These are phyloP conservation scores for Eucalyptus regnans DNA, from an alignment of 345 rosid genomes.

Conservation along the genomic window DNA sequence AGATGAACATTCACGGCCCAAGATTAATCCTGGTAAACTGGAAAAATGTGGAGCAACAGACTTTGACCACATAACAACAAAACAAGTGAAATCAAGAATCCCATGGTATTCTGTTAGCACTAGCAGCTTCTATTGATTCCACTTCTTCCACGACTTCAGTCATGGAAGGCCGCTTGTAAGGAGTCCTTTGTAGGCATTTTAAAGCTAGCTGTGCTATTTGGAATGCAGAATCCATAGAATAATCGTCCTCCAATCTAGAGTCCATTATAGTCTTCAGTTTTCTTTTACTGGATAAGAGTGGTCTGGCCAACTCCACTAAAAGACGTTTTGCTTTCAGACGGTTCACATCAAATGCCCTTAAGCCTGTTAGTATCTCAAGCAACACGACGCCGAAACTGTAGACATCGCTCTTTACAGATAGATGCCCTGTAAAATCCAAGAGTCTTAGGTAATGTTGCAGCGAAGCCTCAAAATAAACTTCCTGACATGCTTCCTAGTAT, in stretches of 20 bases:
- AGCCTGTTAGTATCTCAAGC: background rate
- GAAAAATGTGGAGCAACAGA: background rate
- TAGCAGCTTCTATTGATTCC: background rate
- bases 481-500: background rate
- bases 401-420: background rate
- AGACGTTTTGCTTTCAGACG: background rate
- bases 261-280: background rate
- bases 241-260: background rate
- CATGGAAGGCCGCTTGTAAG: background rate
- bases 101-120: background rate
- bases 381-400: background rate
- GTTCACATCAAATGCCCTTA: background rate
- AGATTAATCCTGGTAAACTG: background rate
- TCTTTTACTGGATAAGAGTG: background rate
- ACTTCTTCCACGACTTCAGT: background rate
- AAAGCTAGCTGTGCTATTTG: background rate
- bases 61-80: background rate
- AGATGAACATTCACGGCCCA: background rate
- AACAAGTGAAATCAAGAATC: background rate
- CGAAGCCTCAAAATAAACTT: background rate
- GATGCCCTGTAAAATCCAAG: background rate
- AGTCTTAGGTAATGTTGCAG: background rate
- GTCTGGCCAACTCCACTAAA: background rate
- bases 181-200: background rate
- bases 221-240: background rate